Evolutionary conservation across 768 basidiomycete genomes (phyloP).

Genomic region (Lentinula boryana): DNA sequence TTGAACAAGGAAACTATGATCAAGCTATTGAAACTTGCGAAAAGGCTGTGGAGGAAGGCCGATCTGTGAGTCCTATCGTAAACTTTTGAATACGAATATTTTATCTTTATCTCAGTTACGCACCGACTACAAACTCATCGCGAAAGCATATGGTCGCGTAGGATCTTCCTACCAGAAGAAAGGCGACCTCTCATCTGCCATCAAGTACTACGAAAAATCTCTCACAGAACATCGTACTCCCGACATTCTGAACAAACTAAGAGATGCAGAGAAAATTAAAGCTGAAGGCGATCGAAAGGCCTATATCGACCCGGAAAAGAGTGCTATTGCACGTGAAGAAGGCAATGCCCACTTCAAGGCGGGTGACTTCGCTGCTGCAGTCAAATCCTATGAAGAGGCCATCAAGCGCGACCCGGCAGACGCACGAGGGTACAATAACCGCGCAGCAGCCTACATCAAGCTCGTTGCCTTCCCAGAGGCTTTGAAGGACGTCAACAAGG

Average conservation of each 20-base stretch:
- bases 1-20: conserved; percentile 90
- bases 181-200: conserved; percentile 65
- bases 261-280: conserved; percentile 73
- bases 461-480: conserved; percentile 91
- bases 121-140: conserved; percentile 91
- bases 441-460: conserved; percentile 97
- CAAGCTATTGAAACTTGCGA: conserved; percentile 88
- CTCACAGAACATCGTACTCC: conserved; percentile 96
- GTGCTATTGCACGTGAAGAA: conserved; percentile 81
- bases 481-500: conserved; percentile 90
- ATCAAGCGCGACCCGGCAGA: conserved; percentile 94
- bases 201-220: conserved; percentile 92
- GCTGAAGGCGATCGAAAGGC: conserved; percentile 72
- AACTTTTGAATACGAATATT: neutral
- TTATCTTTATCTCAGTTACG: conserved; percentile 45
- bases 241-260: conserved; percentile 85
- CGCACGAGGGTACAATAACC: conserved; percentile 93
- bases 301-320: conserved; percentile 83
- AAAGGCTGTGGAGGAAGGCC: conserved; percentile 95
- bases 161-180: conserved; percentile 84
- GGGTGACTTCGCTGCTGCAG: conserved; percentile 87
- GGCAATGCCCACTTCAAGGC: conserved; percentile 90
- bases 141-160: conserved; percentile 89
- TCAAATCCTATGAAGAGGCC: conserved; percentile 90
- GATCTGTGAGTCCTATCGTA: conserved; percentile 43